phyloP scores from a whole-genome alignment of 768 basidiomycete species.

The Termitomyces heimii region DNA sequence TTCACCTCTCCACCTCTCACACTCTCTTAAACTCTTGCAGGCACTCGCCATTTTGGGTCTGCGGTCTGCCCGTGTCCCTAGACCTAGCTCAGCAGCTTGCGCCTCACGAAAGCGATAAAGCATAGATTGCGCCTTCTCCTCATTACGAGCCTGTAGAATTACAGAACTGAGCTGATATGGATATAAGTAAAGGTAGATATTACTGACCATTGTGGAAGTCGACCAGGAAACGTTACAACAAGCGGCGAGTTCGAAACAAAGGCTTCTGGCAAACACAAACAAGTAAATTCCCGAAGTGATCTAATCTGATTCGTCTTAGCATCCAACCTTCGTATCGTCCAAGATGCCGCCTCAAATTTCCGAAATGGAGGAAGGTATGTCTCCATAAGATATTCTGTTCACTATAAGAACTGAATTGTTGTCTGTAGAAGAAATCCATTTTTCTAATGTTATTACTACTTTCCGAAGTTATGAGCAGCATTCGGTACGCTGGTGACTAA shows the following conservation, averaged over 20 bases:
- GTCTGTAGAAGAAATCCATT: slow-evolving; percentile 60
- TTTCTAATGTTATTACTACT: slow-evolving; percentile 67
- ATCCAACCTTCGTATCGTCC: no score
- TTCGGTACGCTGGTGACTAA: slow-evolving; percentile 41
- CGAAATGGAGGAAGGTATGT: slow-evolving; percentile 31
- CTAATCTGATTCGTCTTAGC: background rate
- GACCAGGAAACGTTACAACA: background rate
- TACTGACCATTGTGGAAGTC: background rate
- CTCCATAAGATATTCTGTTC: background rate
- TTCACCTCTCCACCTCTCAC: slow-evolving; percentile 95
- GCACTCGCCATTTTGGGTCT: slow-evolving; percentile 88
- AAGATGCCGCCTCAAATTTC: slow-evolving; percentile 19
- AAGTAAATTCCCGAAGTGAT: background rate
- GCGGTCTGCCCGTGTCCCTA: slow-evolving; percentile 79
- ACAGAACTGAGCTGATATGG: background rate
- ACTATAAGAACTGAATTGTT: background rate
- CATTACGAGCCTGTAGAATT: slow-evolving; percentile 81
- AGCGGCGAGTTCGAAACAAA: background rate
- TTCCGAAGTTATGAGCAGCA: slow-evolving; percentile 74
- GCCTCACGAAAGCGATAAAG: slow-evolving; percentile 87
- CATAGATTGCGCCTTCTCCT: slow-evolving; percentile 60
- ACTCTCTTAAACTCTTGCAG: slow-evolving; percentile 88
- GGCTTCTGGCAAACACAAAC: background rate
- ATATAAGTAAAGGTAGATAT: background rate
- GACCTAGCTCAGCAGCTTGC: slow-evolving; percentile 91